These are phyloP conservation scores for Russula sp. DNA, from an alignment of 768 basidiomycete genomes.

Conservation along the genomic window DNA sequence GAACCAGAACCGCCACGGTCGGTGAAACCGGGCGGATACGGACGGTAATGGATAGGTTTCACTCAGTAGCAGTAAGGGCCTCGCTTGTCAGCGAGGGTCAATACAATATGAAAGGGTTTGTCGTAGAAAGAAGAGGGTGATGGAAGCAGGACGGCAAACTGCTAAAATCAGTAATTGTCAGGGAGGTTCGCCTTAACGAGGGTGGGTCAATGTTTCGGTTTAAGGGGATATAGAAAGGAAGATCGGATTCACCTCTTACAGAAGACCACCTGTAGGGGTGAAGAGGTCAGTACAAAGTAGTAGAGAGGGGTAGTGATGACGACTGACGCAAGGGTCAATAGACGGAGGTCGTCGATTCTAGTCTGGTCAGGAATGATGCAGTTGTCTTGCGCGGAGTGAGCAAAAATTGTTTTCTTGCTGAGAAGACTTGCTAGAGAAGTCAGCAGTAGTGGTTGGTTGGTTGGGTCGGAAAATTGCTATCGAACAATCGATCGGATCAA, in stretches of 20 bases:
- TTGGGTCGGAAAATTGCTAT: slow-evolving; percentile 13
- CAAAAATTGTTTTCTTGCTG: too few species aligned
- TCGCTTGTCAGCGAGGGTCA: slow-evolving; percentile 64
- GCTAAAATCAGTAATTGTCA: slow-evolving; percentile 40
- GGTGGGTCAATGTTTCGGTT: slow-evolving; percentile 1
- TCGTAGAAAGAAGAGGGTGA: slow-evolving; percentile 32
- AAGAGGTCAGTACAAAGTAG: background rate
- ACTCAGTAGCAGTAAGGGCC: slow-evolving; percentile 56
- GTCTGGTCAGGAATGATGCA: slow-evolving; percentile 70
- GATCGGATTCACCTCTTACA: slow-evolving; percentile 51
- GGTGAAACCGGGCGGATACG: slow-evolving; percentile 49
- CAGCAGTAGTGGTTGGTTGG: too few species aligned
- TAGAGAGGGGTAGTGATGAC: background rate
- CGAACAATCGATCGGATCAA: slow-evolving; percentile 2
- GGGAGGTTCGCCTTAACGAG: slow-evolving; percentile 66
- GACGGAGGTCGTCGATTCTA: slow-evolving; percentile 76
- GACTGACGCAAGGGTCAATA: slow-evolving; percentile 67
- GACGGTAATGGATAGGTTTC: slow-evolving; percentile 44
- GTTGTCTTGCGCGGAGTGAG: background rate
- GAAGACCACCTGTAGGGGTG: slow-evolving; percentile 59
- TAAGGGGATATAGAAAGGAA: background rate
- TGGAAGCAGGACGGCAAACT: slow-evolving; percentile 6
- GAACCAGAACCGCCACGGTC: slow-evolving; percentile 74
- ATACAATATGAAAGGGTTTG: background rate
- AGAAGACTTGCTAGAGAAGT: too few species aligned